A percentile compares a stretch with the other conserved stretches of the same genome.
Conservation (phyloP, 2,329 filamentous ascomycete species). For the Raffaelea ambrosiae region DNA sequence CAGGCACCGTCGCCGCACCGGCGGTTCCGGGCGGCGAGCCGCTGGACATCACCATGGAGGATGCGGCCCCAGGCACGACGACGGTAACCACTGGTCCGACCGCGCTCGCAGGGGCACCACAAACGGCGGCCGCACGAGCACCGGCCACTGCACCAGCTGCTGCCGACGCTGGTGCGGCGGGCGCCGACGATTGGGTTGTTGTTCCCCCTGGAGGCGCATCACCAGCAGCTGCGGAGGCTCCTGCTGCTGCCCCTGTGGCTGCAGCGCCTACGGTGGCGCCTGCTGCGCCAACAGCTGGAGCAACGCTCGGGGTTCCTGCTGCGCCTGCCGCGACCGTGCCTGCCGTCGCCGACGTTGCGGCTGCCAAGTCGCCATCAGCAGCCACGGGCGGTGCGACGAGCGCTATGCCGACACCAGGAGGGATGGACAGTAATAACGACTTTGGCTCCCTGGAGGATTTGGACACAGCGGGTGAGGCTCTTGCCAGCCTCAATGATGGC, state of each 20-base stretch:
- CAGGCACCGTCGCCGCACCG: not conserved
- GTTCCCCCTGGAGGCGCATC: conserved; percentile 52
- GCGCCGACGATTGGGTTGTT: conserved; percentile 65
- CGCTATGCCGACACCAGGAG: conserved; percentile 33
- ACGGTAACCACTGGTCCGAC: no score
- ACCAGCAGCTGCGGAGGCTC: not conserved
- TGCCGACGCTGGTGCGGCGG: conserved; percentile 36
- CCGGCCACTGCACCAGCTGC: conserved; percentile 24
- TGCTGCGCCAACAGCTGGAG: not conserved
- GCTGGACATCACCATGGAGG: conserved; percentile 43
- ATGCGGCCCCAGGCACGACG: no score
- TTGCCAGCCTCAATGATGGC: conserved; percentile 57
- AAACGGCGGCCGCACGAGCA: conserved; percentile 10
- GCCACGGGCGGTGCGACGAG: not conserved
- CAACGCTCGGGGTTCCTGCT: not conserved
- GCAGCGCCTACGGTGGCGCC: not conserved
- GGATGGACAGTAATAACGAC: conserved; percentile 39
- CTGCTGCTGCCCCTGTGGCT: not conserved
- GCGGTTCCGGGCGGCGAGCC: not conserved
- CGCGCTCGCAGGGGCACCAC: conserved; percentile 6
- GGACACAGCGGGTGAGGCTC: conserved; percentile 60
- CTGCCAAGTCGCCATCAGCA: not conserved
- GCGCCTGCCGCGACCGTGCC: not conserved
- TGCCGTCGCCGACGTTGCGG: conserved; percentile 5
- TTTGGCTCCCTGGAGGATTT: conserved; percentile 57